Conservation (phyloP, 2,329 filamentous ascomycete genomes). For the Trichoderma arundinaceum region DNA sequence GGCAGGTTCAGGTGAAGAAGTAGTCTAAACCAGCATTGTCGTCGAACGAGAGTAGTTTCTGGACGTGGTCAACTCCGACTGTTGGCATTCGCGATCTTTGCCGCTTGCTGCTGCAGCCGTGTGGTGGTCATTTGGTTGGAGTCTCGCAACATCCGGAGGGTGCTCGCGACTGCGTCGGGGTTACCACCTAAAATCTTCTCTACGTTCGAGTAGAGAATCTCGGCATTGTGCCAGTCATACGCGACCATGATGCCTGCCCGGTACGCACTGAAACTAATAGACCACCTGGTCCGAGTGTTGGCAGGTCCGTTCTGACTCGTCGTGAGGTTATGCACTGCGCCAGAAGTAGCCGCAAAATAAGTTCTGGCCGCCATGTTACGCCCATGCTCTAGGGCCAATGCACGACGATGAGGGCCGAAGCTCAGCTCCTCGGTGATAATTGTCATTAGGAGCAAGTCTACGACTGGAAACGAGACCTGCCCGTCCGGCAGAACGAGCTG, state of each 20-base stretch:
- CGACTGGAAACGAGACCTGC: background rate
- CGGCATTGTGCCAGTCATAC: background rate
- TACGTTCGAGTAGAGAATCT: no score
- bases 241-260: background rate
- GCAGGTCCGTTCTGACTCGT: no score
- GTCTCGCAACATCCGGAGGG: background rate
- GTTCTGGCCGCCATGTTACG: background rate
- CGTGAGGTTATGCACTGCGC: no score
- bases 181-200: no score
- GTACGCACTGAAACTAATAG: background rate
- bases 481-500: no score
- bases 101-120: background rate
- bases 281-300: no score
- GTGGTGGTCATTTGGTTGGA: no score
- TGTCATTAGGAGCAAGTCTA: background rate
- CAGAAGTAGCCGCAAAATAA: no score
- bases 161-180: background rate
- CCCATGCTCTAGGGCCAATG: background rate
- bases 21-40: background rate
- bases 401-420: no score
- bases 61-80: background rate
- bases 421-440: background rate
- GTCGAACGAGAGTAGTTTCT: background rate
- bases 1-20: background rate
- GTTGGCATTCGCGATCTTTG: background rate